Evolutionary conservation across 345 rosid species (phyloP), one percentile per base, ranked within the genome.

Genomic region (Hevea brasiliensis): DNA sequence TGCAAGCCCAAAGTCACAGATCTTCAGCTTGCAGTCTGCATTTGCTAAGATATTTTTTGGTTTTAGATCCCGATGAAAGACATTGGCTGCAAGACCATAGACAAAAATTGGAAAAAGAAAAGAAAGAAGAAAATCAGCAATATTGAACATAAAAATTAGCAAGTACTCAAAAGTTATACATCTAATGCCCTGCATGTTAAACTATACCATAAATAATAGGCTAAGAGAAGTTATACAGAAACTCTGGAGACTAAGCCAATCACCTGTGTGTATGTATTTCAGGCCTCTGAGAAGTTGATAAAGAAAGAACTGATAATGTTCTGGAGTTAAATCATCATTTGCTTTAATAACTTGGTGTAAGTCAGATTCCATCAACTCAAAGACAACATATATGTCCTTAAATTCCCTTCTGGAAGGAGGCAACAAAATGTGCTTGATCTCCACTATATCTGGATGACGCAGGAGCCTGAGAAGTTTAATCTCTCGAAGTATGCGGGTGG

Each of bases 1-100:
- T 48, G 97, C 98, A 2, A 94, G 97, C n/a, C 98, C 98, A 84
- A 94, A 94, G 84, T 94, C 98, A 84, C 98, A 94, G 47, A 94
- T 85, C 89, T 94, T 94, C 72, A 94, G 93, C 79, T 92, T 94
- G 84, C 97, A 94, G 78, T 94, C 96, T 4, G 97, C 97, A 85
- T 94, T 94, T 24, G 98, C 98, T 68, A 94, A 81, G 80, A 94
- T 94, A 73, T 92, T 94, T 76, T 92, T 94, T 0, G 98, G 98
- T 82, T 94, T 94, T 18, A 94, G 79, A 84, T 94, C 98, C 60
- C 98, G 85, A 71, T 92, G 98, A 77, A 91, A 94, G 60, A 94
- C 98, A 84, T 94, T 94, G 12, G 97, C 97, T 91, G 75, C 77
- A 83, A 67, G 45, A 76, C 13, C 35, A 37, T 40, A 12, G 8